Evolutionary conservation across 306 rosid species (phyloP), one percentile per base, ranked within the genome.

Genomic region (Glycine latifolia): DNA sequence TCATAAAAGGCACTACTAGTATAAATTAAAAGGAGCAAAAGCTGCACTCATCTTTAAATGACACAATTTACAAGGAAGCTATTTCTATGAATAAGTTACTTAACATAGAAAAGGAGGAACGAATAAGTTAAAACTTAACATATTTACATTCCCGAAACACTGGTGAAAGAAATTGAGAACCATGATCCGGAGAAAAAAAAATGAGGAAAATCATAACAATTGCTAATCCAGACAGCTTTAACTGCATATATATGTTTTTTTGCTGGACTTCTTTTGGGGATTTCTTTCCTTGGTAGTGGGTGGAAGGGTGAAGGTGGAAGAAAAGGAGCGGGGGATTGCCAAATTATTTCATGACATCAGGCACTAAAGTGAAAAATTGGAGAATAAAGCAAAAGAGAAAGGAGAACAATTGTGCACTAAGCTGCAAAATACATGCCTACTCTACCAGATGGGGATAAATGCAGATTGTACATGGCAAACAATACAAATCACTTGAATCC

Each of bases 71-170:
- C 77, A 79, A 15, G 75, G 41, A 65, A 52, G 41, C 61, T 31
- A 48, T 55, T 75, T 79, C 60, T 79, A 56, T 10, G 12, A 63
- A 63, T 3, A 62, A 6, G 68, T 62, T 62, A 35, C 20, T 3
- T 67, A 70, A 41, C 41, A 67, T 75, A 47, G 67, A 75, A 71
- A 69, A 63, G 33, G 53, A 79, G 7, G 9, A 15, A 4, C 31
- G 52, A 59, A 76, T 1, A 41, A 75, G 55, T 31, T 12, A 15
- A 65, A 83, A 74, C 56, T 67, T 13, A 75, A 55, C 52, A 75
- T 81, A 81, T 81, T 76, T 84, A 84, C 90, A 87, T 68, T 78
- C 72, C 84, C 50, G 9, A 43, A 84, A 61, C 70, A 72, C 67
- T 54, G 75, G 60, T 47, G 37, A 48, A 44, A 52, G 65, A 59